These are phyloP conservation scores for Penicillium taxi DNA, from an alignment of 495 filamentous ascomycete species.

Conservation along the genomic window DNA sequence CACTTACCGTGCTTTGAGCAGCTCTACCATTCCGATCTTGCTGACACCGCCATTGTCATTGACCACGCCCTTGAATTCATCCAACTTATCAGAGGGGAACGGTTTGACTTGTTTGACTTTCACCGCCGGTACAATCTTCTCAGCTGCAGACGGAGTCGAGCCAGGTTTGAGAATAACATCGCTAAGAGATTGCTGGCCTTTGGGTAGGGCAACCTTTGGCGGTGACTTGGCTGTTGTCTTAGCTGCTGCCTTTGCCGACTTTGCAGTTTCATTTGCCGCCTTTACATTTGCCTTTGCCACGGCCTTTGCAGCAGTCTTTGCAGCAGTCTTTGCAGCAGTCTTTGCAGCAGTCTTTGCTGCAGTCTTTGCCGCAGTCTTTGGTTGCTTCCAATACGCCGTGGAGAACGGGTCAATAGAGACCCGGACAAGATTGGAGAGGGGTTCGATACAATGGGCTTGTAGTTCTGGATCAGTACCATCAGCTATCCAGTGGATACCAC, in stretches of 20 bases:
- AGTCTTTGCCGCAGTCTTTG: constrained; percentile 11
- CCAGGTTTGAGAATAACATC: too few relatives aligned
- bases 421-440: constrained; percentile 49
- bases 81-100: constrained; percentile 52
- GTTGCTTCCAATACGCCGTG: constrained; percentile 65
- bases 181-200: too few relatives aligned
- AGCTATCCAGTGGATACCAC: constrained; percentile 77
- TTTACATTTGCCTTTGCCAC: too few relatives aligned
- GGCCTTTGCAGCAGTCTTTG: too few relatives aligned
- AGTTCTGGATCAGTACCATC: constrained; percentile 36
- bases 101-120: constrained; percentile 32
- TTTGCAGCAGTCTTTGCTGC: too few relatives aligned
- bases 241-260: too few relatives aligned
- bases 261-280: too few relatives aligned
- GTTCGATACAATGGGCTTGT: constrained; percentile 57
- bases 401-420: constrained; percentile 80
- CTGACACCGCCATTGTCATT: constrained; percentile 63
- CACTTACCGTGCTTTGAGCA: constrained; percentile 57
- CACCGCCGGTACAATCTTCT: constrained; percentile 9
- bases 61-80: constrained; percentile 64
- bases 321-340: too few relatives aligned
- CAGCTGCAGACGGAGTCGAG: too few relatives aligned
- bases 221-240: constrained; percentile 9
- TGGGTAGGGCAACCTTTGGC: constrained; percentile 9
- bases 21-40: constrained; percentile 68